Percentiles rank a stretch among this genome's conserved stretches.
phyloP scores from a whole-genome alignment of 257 asterid genomes.

The Anisodus tanguticus region DNA sequence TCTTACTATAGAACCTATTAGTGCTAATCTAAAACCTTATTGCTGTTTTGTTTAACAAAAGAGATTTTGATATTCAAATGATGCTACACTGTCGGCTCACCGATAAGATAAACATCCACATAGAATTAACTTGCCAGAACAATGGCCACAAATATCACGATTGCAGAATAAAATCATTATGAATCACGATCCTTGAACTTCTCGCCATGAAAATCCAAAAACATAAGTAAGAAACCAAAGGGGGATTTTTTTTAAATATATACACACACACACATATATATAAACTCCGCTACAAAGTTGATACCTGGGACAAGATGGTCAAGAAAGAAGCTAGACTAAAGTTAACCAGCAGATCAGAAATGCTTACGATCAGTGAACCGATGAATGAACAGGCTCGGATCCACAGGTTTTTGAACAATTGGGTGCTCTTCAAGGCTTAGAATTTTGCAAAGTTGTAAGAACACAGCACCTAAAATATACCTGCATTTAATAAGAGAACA shows the following conservation, averaged over 20 bases:
- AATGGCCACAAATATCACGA: not conserved
- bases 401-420: conserved; percentile 62
- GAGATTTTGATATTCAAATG: not conserved
- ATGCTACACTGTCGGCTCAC: not conserved
- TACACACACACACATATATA: not conserved
- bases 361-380: conserved; percentile 69
- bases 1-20: not conserved
- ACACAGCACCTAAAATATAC: too few relatives aligned
- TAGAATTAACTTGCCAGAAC: conserved; percentile 21
- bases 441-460: too few relatives aligned
- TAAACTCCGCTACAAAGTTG: not conserved
- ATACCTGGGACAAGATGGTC: conserved; percentile 22
- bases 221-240: conserved; percentile 23
- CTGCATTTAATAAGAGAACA: too few relatives aligned
- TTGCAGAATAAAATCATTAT: not conserved
- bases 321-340: conserved; percentile 17
- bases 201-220: conserved; percentile 15
- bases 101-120: conserved; percentile 14
- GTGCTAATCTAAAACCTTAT: not conserved
- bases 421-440: too few relatives aligned
- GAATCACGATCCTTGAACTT: conserved; percentile 12
- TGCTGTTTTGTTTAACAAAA: not conserved
- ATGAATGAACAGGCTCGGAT: conserved; percentile 92
- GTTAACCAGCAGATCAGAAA: conserved; percentile 3
- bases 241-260: too few relatives aligned